A percentile compares a stretch with the other conserved stretches of the same genome.
Conservation (phyloP, 1,284 basidiomycete genomes). For the Crucibulum cyathiforme region DNA sequence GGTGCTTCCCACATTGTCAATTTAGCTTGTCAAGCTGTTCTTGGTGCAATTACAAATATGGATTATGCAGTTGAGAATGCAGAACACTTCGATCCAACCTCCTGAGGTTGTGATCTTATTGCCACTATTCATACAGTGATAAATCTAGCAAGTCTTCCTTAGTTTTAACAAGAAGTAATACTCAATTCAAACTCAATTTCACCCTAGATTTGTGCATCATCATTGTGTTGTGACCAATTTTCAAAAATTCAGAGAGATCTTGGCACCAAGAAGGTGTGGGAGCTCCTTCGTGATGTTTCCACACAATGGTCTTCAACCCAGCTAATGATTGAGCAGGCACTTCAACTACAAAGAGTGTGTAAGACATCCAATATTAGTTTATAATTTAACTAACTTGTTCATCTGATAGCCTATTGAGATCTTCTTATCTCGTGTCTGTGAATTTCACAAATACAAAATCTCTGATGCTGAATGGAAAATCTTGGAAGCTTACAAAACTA, state of each 20-base stretch:
- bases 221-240: not conserved
- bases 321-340: not conserved
- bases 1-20: conserved; percentile 24
- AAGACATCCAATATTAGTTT: not conserved
- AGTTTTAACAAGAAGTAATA: not conserved
- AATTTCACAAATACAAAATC: conserved; percentile 1
- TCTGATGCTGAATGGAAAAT: not conserved
- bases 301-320: conserved; percentile 4
- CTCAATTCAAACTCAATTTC: not conserved
- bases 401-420: conserved; percentile 1
- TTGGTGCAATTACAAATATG: conserved; percentile 12
- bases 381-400: not conserved
- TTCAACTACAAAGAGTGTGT: not conserved
- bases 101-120: not conserved
- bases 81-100: not conserved
- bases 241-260: not conserved
- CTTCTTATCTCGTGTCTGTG: conserved; percentile 5
- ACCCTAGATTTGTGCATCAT: not conserved
- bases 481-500: not conserved
- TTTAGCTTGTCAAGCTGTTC: conserved; percentile 11
- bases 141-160: not conserved
- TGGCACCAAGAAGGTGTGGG: not conserved
- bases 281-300: conserved; percentile 1
- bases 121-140: not conserved
- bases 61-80: conserved; percentile 7